Evolutionary conservation across 495 filamentous ascomycete genomes (phyloP).

Genomic region (Aspergillus steynii): DNA sequence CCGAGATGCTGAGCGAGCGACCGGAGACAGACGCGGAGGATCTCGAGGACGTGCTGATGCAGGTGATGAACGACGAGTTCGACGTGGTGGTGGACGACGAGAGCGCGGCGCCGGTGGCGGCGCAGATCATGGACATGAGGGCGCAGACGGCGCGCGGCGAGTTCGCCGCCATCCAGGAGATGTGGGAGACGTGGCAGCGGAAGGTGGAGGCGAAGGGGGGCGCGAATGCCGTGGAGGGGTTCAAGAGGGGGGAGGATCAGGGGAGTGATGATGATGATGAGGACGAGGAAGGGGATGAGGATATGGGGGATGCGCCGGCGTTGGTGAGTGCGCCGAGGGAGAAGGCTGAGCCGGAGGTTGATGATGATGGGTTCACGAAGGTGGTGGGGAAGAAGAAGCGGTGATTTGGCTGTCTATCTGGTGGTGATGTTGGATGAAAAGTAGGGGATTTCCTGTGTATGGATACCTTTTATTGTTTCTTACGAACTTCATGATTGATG

Average conservation of each 20-base stretch:
- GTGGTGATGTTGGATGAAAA: too few relatives aligned
- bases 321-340: constrained; percentile 59
- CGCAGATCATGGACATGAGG: constrained; percentile 66
- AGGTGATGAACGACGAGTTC: constrained; percentile 95
- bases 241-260: constrained; percentile 62
- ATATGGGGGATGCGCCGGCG: constrained; percentile 74
- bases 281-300: constrained; percentile 53
- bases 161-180: constrained; percentile 64
- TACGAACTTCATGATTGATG: constrained; percentile 2
- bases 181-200: constrained; percentile 66
- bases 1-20: constrained; percentile 70
- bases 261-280: constrained; percentile 57
- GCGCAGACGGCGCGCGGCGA: constrained; percentile 61
- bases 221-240: constrained; percentile 46
- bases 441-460: neutral
- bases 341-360: constrained; percentile 72
- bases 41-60: constrained; percentile 76
- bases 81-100: constrained; percentile 89
- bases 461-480: constrained; percentile 1
- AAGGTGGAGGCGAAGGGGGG: constrained; percentile 48
- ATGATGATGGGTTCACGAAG: constrained; percentile 94
- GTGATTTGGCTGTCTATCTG: constrained; percentile 23
- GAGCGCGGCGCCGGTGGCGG: constrained; percentile 71
- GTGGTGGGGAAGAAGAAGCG: constrained; percentile 71
- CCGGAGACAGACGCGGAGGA: constrained; percentile 81